Base-by-base conservation (phyloP, 2,329 filamentous ascomycete species). In the Ophiostoma populinum region DNA sequence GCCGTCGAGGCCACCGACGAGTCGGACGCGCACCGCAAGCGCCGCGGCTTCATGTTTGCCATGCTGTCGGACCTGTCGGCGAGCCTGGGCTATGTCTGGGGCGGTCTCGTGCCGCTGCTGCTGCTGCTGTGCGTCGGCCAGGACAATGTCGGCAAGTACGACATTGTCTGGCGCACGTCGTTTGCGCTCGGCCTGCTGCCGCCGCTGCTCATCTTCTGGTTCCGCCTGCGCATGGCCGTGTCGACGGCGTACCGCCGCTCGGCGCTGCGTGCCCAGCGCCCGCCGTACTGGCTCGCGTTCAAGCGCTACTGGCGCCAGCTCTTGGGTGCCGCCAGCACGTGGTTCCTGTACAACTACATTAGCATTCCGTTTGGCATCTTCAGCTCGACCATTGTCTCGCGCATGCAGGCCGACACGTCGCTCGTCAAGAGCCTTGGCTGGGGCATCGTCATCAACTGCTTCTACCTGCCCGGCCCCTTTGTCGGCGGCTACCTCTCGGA, bases 291-390 rank as follows among this genome's bases (percentile, higher is more conserved):
- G 45, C 52, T 68, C 7, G 58, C 57, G 0, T 32, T 65, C 15
- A 61, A 56, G 42, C 53, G 57, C 21, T 65, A 69, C 42, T 67
- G 59, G 52, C 54, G 58, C 4, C 59, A 60, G 0, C 48, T 70
- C 28, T 45, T 67, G 4, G 65, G 65, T 11, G 56, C 57, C 6
- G 56, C 62, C 2, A 40, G 56, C 1, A 56, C 59, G 8, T 69
- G 65, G 64, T 68, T 68, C 46, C 47, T 57, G 18, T 60, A 70
- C 46, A 63, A 72, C 45, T 71, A 27, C 12, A 27, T 42, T 32
- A 42, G 34, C 41, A 30, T 40, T 6, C 65, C 66, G 0, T 68
- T 69, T 40, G 64, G 63, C 7, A 56, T 70, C 19, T 70, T 70
- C 47, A 61, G 58, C 37, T 62, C 62, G 1, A 66, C 63, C 16